Evolutionary conservation across 2,329 filamentous ascomycete genomes (phyloP).

Genomic region (Rutstroemia sp.): DNA sequence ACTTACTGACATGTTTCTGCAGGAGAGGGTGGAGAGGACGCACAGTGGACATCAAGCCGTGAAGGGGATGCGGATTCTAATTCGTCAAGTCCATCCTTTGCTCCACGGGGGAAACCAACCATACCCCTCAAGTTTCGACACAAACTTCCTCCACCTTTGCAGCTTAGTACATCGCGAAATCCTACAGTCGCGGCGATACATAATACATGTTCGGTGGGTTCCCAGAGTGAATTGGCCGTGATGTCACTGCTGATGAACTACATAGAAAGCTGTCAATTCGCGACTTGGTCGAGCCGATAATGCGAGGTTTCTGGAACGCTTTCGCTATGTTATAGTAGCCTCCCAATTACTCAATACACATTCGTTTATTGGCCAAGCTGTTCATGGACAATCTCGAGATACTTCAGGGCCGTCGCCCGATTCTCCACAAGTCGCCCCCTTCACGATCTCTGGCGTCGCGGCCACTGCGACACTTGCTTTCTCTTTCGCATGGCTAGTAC

Average conservation of each 20-base stretch:
- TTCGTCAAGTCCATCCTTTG: conserved; percentile 37
- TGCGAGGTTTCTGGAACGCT: conserved; percentile 80
- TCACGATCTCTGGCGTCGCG: conserved; percentile 58
- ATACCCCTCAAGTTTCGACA: conserved; percentile 48
- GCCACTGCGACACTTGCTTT: conserved; percentile 58
- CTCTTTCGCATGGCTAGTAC: conserved; percentile 51
- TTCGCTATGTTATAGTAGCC: conserved; percentile 86
- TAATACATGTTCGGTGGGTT: conserved; percentile 45
- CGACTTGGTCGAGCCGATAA: conserved; percentile 72
- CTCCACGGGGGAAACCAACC: conserved; percentile 48
- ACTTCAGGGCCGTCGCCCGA: conserved; percentile 12
- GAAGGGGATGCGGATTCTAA: conserved; percentile 16
- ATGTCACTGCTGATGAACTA: conserved; percentile 17
- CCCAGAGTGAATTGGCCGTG: not conserved
- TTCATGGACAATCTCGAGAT: conserved; percentile 20
- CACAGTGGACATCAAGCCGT: conserved; percentile 24
- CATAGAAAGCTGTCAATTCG: conserved; percentile 61
- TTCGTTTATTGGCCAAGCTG: conserved; percentile 40
- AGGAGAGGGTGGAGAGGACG: conserved; percentile 40
- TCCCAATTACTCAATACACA: conserved; percentile 79
- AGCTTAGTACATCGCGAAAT: conserved; percentile 35
- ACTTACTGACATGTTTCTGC: conserved; percentile 14
- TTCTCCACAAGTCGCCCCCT: conserved; percentile 32
- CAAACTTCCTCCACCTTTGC: conserved; percentile 37
- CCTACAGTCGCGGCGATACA: conserved; percentile 39